A percentile compares a stretch with the other conserved stretches of the same genome.
phyloP scores from a whole-genome alignment of 2,329 filamentous ascomycete species.

The Neofusicoccum umdonicola region DNA sequence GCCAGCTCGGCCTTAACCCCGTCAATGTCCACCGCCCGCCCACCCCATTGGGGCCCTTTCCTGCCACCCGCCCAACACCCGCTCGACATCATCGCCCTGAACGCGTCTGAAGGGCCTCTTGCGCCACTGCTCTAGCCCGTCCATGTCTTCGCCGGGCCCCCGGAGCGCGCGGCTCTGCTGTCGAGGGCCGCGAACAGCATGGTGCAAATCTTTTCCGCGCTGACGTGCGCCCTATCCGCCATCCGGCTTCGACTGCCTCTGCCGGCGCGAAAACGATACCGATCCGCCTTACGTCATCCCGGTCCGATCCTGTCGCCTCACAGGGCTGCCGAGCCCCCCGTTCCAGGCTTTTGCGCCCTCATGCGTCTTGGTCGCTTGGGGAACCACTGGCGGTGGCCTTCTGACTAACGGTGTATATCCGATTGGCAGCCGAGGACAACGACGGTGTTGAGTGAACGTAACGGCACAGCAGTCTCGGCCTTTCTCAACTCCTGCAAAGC shows the following conservation, averaged over 20 bases:
- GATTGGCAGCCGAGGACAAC: neutral
- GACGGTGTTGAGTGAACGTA: too few species aligned
- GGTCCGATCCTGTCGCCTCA: neutral
- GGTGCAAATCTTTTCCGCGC: neutral
- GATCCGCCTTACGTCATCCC: constrained; percentile 5
- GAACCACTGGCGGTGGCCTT: neutral
- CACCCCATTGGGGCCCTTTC: neutral
- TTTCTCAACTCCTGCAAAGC: neutral
- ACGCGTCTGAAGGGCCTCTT: neutral
- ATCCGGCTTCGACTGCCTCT: neutral
- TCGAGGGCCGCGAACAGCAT: neutral
- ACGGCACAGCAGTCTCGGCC: too few species aligned
- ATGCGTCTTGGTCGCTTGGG: neutral
- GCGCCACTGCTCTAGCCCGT: neutral
- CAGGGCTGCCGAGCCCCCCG: neutral
- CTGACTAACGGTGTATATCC: neutral
- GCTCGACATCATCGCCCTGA: neutral
- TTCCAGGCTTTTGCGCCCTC: neutral
- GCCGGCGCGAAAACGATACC: neutral
- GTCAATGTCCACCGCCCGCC: neutral
- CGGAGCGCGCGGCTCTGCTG: neutral
- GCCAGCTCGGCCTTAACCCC: neutral
- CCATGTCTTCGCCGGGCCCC: too few species aligned
- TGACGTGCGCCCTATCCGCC: neutral
- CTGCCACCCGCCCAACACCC: neutral